Conservation (phyloP, 2,329 filamentous ascomycete species). For the Penicillium rolfsii region DNA sequence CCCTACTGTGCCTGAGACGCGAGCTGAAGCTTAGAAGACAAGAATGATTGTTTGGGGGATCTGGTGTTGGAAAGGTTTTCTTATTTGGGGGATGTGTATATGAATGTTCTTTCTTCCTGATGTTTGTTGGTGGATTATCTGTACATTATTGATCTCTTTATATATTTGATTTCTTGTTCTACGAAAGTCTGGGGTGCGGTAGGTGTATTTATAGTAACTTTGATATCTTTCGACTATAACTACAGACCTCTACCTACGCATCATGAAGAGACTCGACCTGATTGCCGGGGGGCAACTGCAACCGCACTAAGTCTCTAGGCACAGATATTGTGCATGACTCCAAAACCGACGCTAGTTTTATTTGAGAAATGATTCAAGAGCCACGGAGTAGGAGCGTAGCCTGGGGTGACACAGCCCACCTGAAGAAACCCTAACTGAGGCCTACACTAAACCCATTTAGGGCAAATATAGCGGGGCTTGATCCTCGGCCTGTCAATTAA, state of each 20-base stretch:
- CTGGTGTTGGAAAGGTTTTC: not conserved
- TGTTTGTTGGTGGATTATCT: not conserved
- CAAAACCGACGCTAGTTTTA: not conserved
- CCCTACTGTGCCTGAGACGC: constrained; percentile 11
- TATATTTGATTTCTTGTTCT: too few relatives aligned
- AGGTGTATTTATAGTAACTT: too few relatives aligned
- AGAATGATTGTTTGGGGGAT: too few relatives aligned
- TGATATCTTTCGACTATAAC: too few relatives aligned
- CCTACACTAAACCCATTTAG: not conserved
- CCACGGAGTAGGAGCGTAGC: not conserved
- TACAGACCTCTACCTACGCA: too few relatives aligned
- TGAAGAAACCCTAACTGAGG: not conserved
- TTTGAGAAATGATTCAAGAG: not conserved
- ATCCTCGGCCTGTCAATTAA: not conserved
- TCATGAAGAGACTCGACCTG: too few relatives aligned
- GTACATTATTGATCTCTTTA: not conserved
- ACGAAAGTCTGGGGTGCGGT: too few relatives aligned
- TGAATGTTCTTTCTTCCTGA: not conserved
- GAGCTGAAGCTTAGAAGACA: not conserved
- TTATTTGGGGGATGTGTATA: not conserved
- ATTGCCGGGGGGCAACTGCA: too few relatives aligned
- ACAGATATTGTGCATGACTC: too few relatives aligned
- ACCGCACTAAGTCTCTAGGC: too few relatives aligned
- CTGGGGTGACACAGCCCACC: not conserved
- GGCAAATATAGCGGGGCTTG: not conserved